A percentile compares a stretch with the other conserved stretches of the same genome.
Conservation (phyloP, 2,329 filamentous ascomycete genomes). For the Nemania serpens region DNA sequence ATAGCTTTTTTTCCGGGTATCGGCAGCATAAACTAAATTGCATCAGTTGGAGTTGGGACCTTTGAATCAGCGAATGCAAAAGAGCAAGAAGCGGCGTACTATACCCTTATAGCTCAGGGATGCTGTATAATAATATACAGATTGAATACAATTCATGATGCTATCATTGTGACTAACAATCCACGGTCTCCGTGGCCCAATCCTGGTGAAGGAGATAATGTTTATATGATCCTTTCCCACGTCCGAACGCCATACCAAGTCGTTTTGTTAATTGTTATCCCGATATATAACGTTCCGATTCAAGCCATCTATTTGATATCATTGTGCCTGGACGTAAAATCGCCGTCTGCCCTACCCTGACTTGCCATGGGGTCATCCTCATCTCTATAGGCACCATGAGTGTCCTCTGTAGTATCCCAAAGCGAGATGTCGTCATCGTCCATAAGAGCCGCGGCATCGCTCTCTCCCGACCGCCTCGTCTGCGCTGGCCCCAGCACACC, state of each 20-base stretch:
- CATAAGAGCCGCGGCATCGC: conserved; percentile 59
- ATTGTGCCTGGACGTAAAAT: neutral
- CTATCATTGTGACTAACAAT: conserved; percentile 4
- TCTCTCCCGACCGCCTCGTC: conserved; percentile 43
- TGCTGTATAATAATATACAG: conserved; percentile 3
- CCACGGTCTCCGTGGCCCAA: conserved; percentile 9
- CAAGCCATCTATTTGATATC: conserved; percentile 13
- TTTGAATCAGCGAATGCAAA: conserved; percentile 2
- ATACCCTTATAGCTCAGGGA: conserved; percentile 11
- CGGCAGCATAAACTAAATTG: conserved; percentile 13
- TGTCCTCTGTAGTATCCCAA: conserved; percentile 49
- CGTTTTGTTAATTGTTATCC: conserved; percentile 1
- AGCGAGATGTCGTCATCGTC: conserved; percentile 64
- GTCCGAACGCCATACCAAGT: conserved; percentile 13
- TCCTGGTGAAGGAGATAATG: neutral
- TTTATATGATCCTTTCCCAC: neutral
- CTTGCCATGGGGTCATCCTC: conserved; percentile 16
- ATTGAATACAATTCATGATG: conserved; percentile 2
- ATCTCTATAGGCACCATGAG: conserved; percentile 24
- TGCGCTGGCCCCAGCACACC: conserved; percentile 40
- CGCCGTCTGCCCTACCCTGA: neutral
- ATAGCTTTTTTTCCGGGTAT: conserved; percentile 9
- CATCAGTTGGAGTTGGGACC: conserved; percentile 25
- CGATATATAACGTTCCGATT: neutral
- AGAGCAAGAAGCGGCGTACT: neutral